A percentile compares a stretch with the other conserved stretches of the same genome.
Conservation (phyloP, 1,139 yeast species). For the Zhuliangozyma parablackwelliae region DNA sequence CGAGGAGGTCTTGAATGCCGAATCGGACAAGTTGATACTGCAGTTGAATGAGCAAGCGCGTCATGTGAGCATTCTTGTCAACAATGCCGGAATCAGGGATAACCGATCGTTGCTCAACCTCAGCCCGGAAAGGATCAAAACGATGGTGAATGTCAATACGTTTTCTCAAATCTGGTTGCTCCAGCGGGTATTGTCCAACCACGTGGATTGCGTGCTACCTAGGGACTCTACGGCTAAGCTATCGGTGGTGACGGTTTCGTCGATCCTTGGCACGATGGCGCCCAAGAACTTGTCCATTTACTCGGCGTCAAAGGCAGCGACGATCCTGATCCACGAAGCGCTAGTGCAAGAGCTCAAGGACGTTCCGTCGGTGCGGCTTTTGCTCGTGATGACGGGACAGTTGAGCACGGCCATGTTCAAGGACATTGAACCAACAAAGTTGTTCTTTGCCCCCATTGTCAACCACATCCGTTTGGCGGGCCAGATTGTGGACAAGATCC, state of each 20-base stretch:
- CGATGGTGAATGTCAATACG: slow-evolving; percentile 51
- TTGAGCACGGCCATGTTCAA: slow-evolving; percentile 57
- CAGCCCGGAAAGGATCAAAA: slow-evolving; percentile 23
- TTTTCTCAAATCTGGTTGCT: slow-evolving; percentile 53
- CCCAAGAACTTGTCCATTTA: slow-evolving; percentile 65
- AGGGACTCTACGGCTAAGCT: slow-evolving; percentile 18
- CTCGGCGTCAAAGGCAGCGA: slow-evolving; percentile 64
- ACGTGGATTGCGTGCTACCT: slow-evolving; percentile 9
- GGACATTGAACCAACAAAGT: slow-evolving; percentile 55
- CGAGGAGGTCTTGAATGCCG: slow-evolving; percentile 20
- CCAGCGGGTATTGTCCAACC: slow-evolving; percentile 35
- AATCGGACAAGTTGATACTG: slow-evolving; percentile 19
- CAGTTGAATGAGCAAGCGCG: slow-evolving; percentile 25
- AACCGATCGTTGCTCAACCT: slow-evolving; percentile 37
- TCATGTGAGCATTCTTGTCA: slow-evolving; percentile 51
- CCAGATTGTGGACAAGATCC: slow-evolving; percentile 35
- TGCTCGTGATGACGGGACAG: slow-evolving; percentile 66
- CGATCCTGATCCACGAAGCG: slow-evolving; percentile 57
- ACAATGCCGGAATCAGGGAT: slow-evolving; percentile 74
- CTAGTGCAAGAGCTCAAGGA: slow-evolving; percentile 43
- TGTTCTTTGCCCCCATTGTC: slow-evolving; percentile 63
- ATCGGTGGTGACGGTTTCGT: slow-evolving; percentile 61
- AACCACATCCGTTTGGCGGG: slow-evolving; percentile 39
- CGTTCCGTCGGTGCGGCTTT: slow-evolving; percentile 29
- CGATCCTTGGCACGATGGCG: slow-evolving; percentile 66